phyloP scores from a whole-genome alignment of 805 yeast species.

The Diddensiella santjacobensis region DNA sequence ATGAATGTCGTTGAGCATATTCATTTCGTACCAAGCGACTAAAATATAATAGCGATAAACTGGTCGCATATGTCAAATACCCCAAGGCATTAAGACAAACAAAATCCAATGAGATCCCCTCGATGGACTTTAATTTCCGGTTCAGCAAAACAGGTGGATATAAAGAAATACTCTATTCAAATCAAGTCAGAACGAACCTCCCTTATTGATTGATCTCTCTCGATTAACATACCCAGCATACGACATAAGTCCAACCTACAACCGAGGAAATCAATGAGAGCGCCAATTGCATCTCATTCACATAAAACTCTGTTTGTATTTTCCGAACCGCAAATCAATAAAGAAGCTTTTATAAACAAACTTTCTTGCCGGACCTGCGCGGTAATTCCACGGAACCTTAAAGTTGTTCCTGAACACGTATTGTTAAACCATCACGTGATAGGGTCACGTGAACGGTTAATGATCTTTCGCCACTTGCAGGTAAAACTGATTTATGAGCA shows the following conservation, averaged over 20 bases:
- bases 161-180: conserved; percentile 33
- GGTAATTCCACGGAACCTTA: no score
- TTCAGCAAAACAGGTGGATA: conserved; percentile 37
- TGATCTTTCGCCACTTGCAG: no score
- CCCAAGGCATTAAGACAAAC: conserved; percentile 36
- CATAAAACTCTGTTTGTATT: no score
- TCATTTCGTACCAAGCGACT: conserved; percentile 33
- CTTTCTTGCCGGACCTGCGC: no score
- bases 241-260: conserved; percentile 25
- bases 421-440: no score
- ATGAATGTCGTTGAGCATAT: conserved; percentile 32
- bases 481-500: no score
- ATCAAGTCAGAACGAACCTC: neutral
- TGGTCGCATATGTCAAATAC: conserved; percentile 32
- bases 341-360: no score
- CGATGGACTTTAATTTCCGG: conserved; percentile 32
- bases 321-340: no score
- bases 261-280: conserved; percentile 11
- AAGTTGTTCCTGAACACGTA: no score
- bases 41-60: conserved; percentile 32
- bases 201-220: no score
- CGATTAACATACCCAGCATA: conserved; percentile 25
- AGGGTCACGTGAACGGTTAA: no score
- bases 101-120: conserved; percentile 37
- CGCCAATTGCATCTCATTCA: neutral